These are phyloP conservation scores for Apiospora hydei DNA, from an alignment of 2,329 filamentous ascomycete species.

Conservation along the genomic window DNA sequence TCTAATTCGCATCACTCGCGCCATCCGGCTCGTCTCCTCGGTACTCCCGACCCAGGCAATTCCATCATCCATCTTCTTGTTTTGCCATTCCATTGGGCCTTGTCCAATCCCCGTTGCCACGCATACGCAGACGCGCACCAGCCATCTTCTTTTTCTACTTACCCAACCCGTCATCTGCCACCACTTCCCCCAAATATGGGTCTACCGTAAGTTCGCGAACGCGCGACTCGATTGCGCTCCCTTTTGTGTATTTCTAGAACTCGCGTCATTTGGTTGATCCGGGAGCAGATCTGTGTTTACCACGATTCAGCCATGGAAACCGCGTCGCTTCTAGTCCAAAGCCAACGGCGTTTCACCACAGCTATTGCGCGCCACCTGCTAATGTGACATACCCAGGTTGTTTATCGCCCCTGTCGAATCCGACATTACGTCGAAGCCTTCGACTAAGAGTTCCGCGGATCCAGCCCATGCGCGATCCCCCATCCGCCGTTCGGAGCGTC, in stretches of 20 bases:
- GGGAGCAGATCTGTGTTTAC: neutral
- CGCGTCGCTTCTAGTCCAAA: neutral
- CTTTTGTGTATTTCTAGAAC: constrained; percentile 27
- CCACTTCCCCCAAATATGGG: constrained; percentile 46
- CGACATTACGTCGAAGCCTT: constrained; percentile 47
- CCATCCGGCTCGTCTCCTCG: neutral
- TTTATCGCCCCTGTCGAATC: constrained; percentile 56
- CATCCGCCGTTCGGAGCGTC: constrained; percentile 46
- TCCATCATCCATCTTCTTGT: neutral
- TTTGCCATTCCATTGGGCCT: constrained; percentile 13
- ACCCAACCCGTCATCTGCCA: neutral
- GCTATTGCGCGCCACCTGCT: constrained; percentile 13
- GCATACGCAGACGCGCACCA: constrained; percentile 29
- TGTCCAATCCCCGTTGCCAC: constrained; percentile 25
- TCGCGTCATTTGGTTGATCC: neutral
- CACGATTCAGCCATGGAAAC: neutral
- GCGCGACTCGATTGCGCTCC: constrained; percentile 32
- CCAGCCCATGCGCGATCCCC: constrained; percentile 45
- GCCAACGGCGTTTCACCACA: neutral
- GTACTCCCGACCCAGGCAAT: neutral
- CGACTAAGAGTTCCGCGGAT: constrained; percentile 39
- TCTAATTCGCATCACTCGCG: neutral
- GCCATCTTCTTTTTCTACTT: constrained; percentile 26
- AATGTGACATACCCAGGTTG: constrained; percentile 43
- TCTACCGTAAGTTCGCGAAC: constrained; percentile 53